Percentiles rank a stretch among this genome's conserved stretches.
phyloP scores from a whole-genome alignment of 1,284 basidiomycete genomes.

The Cryptococcus hybrid region DNA sequence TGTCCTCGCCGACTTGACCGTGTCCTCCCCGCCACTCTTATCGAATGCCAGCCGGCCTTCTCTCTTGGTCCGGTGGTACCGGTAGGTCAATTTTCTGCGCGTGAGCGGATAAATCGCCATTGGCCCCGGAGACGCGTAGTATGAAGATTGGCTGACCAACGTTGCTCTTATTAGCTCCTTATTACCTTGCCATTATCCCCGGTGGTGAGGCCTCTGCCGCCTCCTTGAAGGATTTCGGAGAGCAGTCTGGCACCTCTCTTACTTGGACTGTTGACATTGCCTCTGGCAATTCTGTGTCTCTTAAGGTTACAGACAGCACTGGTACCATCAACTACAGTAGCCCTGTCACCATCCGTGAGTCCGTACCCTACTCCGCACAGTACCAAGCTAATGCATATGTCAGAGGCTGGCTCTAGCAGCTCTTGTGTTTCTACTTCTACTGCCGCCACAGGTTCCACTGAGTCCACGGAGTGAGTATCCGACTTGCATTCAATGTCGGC shows the following conservation, averaged over 20 bases:
- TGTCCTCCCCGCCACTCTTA: constrained; percentile 59
- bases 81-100: constrained; percentile 12
- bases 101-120: too few relatives aligned
- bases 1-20: constrained; percentile 54
- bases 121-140: too few relatives aligned
- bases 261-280: constrained; percentile 66
- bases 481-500: neutral
- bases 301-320: constrained; percentile 36
- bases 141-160: too few relatives aligned
- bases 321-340: constrained; percentile 35
- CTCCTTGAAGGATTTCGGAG: constrained; percentile 53
- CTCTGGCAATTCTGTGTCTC: constrained; percentile 50
- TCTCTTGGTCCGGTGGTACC: constrained; percentile 61
- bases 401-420: constrained; percentile 15
- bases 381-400: neutral
- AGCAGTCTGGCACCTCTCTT: constrained; percentile 50
- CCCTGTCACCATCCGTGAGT: constrained; percentile 33
- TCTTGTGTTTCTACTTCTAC: constrained; percentile 10
- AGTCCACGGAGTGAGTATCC: constrained; percentile 3
- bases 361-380: neutral
- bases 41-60: constrained; percentile 43
- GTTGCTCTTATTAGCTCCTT: constrained; percentile 52
- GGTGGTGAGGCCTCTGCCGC: constrained; percentile 62
- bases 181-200: constrained; percentile 65
- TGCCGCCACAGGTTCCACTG: constrained; percentile 3